A percentile compares a stretch with the other conserved stretches of the same genome.
phyloP scores from a whole-genome alignment of 2,329 filamentous ascomycete genomes.

The Aspergillus caelatus region DNA sequence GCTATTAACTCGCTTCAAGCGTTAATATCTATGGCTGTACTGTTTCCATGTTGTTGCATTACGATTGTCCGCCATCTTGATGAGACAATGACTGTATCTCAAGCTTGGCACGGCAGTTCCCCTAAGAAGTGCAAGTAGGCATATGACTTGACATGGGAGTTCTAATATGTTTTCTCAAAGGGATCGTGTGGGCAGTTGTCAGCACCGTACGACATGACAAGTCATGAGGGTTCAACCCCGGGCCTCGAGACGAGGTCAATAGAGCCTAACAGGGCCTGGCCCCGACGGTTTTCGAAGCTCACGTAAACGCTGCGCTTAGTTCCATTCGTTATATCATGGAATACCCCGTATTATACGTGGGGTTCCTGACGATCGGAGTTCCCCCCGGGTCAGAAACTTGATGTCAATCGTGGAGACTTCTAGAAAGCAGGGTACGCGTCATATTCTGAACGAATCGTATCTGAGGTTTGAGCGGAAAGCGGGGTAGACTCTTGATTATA shows the following conservation, averaged over 20 bases:
- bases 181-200: not conserved
- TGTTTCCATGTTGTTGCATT: not conserved
- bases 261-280: not conserved
- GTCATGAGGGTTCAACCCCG: not conserved
- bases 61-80: not conserved
- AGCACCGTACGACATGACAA: not conserved
- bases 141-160: not conserved
- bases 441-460: not conserved
- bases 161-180: not conserved
- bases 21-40: not conserved
- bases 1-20: not conserved
- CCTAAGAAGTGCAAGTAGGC: not conserved
- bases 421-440: not conserved
- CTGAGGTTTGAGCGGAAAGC: not conserved
- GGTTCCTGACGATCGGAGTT: not conserved
- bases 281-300: not conserved
- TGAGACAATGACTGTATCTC: not conserved
- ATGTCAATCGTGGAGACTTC: not conserved
- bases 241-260: not conserved
- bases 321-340: not conserved
- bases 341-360: not conserved
- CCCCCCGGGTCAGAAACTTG: not conserved
- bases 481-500: not conserved
- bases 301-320: not conserved
- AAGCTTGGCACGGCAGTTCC: not conserved